phyloP scores from a whole-genome alignment of 768 basidiomycete genomes.

The Porphyrellus cyaneotinctus region DNA sequence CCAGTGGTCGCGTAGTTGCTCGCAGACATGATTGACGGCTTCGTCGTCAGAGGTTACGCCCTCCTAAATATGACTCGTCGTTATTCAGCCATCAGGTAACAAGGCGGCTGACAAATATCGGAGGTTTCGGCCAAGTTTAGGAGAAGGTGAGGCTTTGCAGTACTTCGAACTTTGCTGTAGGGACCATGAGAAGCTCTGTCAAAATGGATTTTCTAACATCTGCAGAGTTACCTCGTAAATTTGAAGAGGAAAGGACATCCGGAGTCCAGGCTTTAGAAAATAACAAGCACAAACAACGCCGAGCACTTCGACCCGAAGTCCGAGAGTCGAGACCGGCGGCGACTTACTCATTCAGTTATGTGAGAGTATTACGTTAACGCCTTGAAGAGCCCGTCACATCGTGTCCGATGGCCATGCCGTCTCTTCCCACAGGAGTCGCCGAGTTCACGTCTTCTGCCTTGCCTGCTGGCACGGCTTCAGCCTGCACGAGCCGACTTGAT shows the following conservation, averaged over 20 bases:
- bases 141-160: no score
- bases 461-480: neutral
- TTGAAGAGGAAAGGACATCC: no score
- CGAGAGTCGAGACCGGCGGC: no score
- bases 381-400: neutral
- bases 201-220: no score
- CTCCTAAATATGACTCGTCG: no score
- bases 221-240: no score
- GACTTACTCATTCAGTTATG: neutral
- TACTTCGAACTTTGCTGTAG: no score
- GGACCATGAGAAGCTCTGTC: no score
- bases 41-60: neutral
- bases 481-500: neutral
- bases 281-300: neutral
- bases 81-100: no score
- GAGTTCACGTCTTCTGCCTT: conserved; percentile 4
- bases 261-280: neutral
- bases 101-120: no score
- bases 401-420: neutral
- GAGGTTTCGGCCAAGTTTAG: no score
- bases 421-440: neutral
- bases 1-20: conserved; percentile 16
- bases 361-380: conserved; percentile 17
- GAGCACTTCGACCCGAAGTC: no score
- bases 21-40: conserved; percentile 13